Conservation (phyloP, 139 green algal genomes). For the Volvox africanus region DNA sequence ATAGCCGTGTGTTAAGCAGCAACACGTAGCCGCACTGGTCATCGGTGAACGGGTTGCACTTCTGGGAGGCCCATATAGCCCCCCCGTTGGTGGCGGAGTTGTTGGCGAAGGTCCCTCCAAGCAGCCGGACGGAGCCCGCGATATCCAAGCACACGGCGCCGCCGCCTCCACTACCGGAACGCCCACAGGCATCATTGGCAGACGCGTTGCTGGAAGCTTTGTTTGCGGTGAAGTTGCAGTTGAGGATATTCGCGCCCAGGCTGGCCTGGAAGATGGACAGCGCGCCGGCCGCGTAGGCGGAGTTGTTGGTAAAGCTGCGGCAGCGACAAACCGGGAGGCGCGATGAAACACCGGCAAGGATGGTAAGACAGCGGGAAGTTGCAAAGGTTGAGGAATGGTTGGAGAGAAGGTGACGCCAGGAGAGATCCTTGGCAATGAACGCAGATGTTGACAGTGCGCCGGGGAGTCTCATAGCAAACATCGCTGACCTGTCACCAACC, state of each 20-base stretch:
- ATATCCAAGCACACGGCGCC: conserved; percentile 17
- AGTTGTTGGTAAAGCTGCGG: conserved; percentile 37
- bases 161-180: conserved; percentile 21
- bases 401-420: too few species aligned
- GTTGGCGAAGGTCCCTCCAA: background rate
- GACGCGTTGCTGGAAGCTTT: background rate
- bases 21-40: background rate
- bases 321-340: too few species aligned
- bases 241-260: background rate
- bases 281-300: background rate
- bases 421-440: too few species aligned
- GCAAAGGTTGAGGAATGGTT: too few species aligned
- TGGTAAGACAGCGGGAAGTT: background rate
- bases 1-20: background rate
- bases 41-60: background rate
- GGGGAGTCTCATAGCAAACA: too few species aligned
- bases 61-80: background rate
- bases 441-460: too few species aligned
- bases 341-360: background rate
- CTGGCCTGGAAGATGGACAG: background rate
- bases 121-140: background rate
- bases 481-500: too few species aligned
- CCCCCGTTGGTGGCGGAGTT: conserved; percentile 36
- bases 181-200: background rate
- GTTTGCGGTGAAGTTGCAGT: conserved; percentile 10